These are phyloP conservation scores for Penicillium paradoxum DNA, from an alignment of 495 filamentous ascomycete genomes.

Conservation along the genomic window DNA sequence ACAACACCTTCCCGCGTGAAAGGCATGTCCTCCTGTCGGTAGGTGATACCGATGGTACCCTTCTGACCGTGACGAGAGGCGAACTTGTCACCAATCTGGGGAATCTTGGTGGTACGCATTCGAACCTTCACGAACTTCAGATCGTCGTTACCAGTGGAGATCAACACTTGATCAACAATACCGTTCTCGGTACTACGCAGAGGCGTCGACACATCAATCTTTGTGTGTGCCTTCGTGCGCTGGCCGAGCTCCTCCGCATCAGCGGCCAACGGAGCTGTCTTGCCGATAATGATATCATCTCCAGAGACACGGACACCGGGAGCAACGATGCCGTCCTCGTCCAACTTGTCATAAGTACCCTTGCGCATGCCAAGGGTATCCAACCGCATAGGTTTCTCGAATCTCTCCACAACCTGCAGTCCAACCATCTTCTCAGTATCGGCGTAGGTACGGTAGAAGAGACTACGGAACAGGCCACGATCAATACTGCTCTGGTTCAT, in stretches of 20 bases:
- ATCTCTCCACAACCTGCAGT: constrained; percentile 80
- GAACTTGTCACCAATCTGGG: constrained; percentile 99
- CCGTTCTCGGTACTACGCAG: constrained; percentile 92
- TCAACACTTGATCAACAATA: constrained; percentile 87
- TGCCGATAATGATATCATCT: constrained; percentile 98
- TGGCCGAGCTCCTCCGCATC: constrained; percentile 93
- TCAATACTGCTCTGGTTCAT: constrained; percentile 99
- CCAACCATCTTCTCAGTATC: constrained; percentile 94
- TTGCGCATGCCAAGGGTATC: constrained; percentile 89
- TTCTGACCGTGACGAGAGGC: constrained; percentile 99
- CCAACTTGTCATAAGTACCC: constrained; percentile 96
- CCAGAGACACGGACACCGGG: constrained; percentile 92
- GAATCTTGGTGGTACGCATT: constrained; percentile 94
- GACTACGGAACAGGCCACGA: constrained; percentile 90
- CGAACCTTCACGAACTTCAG: constrained; percentile 93
- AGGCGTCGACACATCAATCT: constrained; percentile 91
- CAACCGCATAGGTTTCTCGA: constrained; percentile 86
- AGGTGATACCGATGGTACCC: constrained; percentile 97
- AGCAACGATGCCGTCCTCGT: constrained; percentile 88
- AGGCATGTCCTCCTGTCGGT: constrained; percentile 96
- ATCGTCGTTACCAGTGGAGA: constrained; percentile 82
- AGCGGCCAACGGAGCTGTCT: constrained; percentile 88
- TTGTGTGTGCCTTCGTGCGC: constrained; percentile 80
- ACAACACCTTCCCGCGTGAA: constrained; percentile 88
- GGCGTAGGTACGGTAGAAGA: constrained; percentile 96